These are phyloP conservation scores for Tuber brumale DNA, from an alignment of 495 filamentous ascomycete genomes.

Conservation along the genomic window DNA sequence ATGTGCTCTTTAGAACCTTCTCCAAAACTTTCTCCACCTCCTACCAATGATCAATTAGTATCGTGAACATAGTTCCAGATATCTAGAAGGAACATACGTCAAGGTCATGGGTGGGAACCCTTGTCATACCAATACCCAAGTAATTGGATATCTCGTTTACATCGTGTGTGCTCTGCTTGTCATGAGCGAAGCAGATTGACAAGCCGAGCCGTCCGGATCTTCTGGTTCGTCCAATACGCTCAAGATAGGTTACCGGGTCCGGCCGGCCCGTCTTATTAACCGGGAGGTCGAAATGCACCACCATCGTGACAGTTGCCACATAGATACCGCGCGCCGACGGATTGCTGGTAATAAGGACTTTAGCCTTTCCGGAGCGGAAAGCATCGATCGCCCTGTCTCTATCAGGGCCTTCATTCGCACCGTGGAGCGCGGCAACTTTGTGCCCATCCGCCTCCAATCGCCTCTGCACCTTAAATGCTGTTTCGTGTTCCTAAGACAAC, in stretches of 20 bases:
- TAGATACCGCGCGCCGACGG: conserved; percentile 95
- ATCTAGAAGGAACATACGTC: conserved; percentile 26
- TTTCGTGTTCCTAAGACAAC: conserved; percentile 61
- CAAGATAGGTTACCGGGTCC: conserved; percentile 90
- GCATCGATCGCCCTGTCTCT: conserved; percentile 79
- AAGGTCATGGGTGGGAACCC: conserved; percentile 50
- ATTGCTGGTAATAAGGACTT: conserved; percentile 98
- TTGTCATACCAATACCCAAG: conserved; percentile 56
- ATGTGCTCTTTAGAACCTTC: conserved; percentile 30
- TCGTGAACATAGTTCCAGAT: not conserved
- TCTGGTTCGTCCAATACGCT: conserved; percentile 94
- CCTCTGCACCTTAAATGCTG: conserved; percentile 70
- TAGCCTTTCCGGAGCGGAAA: conserved; percentile 77
- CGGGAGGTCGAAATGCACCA: conserved; percentile 86
- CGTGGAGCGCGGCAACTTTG: conserved; percentile 79
- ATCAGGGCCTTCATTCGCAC: conserved; percentile 71
- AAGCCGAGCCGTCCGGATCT: conserved; percentile 95
- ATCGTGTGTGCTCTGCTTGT: conserved; percentile 65
- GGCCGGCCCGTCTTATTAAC: conserved; percentile 53
- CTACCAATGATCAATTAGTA: conserved; percentile 21
- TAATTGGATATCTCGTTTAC: conserved; percentile 68
- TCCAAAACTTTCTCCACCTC: conserved; percentile 36
- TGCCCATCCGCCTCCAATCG: conserved; percentile 86
- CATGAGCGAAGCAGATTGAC: conserved; percentile 81
- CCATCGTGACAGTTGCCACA: conserved; percentile 91